phyloP scores from a whole-genome alignment of 305 asterid species.

The Plantago coronopus region DNA sequence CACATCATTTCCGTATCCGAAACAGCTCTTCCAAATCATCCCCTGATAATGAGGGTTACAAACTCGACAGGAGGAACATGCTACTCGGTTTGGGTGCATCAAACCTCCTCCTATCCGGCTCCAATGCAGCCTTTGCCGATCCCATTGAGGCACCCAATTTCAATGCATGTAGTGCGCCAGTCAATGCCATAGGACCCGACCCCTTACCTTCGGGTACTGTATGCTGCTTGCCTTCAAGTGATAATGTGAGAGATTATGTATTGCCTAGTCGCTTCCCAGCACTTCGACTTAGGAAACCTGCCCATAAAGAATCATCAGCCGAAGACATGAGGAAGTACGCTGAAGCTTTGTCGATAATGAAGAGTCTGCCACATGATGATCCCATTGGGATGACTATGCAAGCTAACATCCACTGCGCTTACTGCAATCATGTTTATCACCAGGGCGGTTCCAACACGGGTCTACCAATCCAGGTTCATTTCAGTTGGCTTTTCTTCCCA shows the following conservation, averaged over 20 bases:
- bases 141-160: neutral
- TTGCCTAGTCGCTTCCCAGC: neutral
- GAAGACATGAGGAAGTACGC: slow-evolving; percentile 1
- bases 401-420: slow-evolving; percentile 30
- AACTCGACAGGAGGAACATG: neutral
- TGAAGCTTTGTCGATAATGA: slow-evolving; percentile 13
- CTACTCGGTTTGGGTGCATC: neutral
- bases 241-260: neutral
- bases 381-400: slow-evolving; percentile 21
- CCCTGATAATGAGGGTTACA: neutral
- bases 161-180: neutral
- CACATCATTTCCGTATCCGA: neutral
- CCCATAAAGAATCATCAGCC: neutral
- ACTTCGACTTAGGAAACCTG: neutral
- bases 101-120: neutral
- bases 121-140: neutral
- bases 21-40: neutral
- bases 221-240: neutral
- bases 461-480: slow-evolving; percentile 19
- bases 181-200: neutral
- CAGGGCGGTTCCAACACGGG: slow-evolving; percentile 1
- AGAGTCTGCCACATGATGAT: slow-evolving; percentile 11
- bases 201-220: neutral
- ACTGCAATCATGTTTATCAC: slow-evolving; percentile 24
- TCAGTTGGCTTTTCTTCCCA: slow-evolving; percentile 26